Evolutionary conservation across 306 rosid genomes (phyloP), one percentile per base, ranked within the genome.

Genomic region (Parietaria judaica): DNA sequence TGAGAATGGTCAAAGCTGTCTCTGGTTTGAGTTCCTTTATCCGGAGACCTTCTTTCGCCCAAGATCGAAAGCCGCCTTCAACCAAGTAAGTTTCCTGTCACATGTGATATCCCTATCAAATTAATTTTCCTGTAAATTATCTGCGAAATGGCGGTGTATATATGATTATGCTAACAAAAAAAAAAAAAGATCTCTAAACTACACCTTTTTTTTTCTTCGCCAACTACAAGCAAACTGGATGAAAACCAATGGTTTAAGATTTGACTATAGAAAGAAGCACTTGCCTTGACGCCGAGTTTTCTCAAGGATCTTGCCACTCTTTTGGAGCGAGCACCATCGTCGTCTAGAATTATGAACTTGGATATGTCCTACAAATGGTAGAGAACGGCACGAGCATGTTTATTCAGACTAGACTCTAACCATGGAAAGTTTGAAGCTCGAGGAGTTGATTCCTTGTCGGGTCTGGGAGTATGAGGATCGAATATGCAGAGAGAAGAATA

Each of bases 341-440:
- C 84, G 82, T 92, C 98, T 81, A 92, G 71, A 78, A 92, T 64
- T 60, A 92, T 80, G 70, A 92, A 95, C 92, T 76, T 74, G 79
- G 95, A 88, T 77, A 88, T 92, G 90, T 82, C 94, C 98, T 92
- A 92, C 83, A 88, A 72, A 72, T 61, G 71, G 84, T 54, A 76
- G 67, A 83, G 77, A 77, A 74, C 64, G 78, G 63, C 58, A 76
- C 69, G 66, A 71, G 76, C 70, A 72, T 74, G 61, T 74, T 66
- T 71, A 68, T 70, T 82, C 80, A 73, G 70, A 61, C 65, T 54
- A 80, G 49, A 66, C 65, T 45, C 57, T 50, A 65, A 76, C 60
- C 56, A 51, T 61, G 51, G 15, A 68, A 56, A 58, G 36, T 43
- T 12, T 36, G 50, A 15, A 47, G 60, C 61, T 34, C 5, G n/a